These are phyloP conservation scores for Xylaria sp. DNA, from an alignment of 2,329 filamentous ascomycete species.

Conservation along the genomic window DNA sequence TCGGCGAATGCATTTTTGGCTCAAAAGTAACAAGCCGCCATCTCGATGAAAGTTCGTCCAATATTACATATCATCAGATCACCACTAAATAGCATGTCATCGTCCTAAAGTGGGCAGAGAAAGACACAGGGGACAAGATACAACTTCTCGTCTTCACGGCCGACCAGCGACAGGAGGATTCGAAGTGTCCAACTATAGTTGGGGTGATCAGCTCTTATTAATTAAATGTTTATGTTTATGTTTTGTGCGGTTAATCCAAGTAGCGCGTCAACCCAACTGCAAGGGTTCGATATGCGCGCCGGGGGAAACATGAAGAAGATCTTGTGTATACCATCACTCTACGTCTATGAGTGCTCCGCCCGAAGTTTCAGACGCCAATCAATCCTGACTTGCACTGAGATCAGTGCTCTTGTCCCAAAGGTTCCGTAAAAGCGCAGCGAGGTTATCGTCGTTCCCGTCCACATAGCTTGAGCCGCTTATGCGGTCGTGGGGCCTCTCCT, in stretches of 20 bases:
- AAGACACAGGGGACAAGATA: background rate
- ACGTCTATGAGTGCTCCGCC: conserved; percentile 3
- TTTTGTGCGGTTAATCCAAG: conserved; percentile 11
- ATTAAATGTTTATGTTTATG: conserved; percentile 24
- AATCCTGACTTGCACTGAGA: conserved; percentile 31
- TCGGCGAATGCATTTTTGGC: too few species aligned
- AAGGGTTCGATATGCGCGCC: conserved; percentile 4
- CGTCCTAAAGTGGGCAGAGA: background rate
- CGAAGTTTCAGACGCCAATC: conserved; percentile 1
- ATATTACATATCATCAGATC: background rate
- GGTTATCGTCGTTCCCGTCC: conserved; percentile 62
- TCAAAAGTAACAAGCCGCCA: too few species aligned
- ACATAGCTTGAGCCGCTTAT: conserved; percentile 64
- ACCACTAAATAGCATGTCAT: background rate
- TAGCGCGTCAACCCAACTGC: conserved; percentile 5
- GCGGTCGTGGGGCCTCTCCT: conserved; percentile 55
- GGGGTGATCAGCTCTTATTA: conserved; percentile 18
- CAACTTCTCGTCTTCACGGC: too few species aligned
- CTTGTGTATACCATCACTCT: conserved; percentile 22
- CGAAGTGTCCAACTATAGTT: background rate
- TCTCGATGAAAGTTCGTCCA: too few species aligned
- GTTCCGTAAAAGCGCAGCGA: conserved; percentile 45
- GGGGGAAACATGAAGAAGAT: conserved; percentile 1
- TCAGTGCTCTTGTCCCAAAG: conserved; percentile 38
- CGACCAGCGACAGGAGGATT: background rate